Conservation (phyloP, 768 basidiomycete genomes). For the Russula earlei region DNA sequence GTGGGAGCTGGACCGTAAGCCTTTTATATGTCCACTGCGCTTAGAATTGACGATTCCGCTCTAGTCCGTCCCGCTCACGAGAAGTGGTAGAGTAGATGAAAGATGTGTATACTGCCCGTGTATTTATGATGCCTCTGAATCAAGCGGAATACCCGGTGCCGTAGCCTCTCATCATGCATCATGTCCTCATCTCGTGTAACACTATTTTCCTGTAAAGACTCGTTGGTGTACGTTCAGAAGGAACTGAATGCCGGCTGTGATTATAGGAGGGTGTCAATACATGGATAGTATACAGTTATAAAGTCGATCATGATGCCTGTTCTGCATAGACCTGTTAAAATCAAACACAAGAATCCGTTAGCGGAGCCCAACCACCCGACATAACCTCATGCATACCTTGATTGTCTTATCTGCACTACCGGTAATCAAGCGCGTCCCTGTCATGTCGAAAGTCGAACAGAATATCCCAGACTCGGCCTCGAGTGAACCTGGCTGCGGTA, state of each 20-base stretch:
- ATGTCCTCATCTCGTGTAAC: too few relatives aligned
- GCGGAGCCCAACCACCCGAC: neutral
- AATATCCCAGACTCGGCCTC: constrained; percentile 97
- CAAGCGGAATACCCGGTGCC: too few relatives aligned
- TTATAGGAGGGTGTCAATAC: neutral
- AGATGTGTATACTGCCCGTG: neutral
- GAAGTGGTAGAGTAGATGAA: constrained; percentile 31
- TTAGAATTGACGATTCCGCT: neutral
- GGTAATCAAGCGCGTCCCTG: constrained; percentile 88
- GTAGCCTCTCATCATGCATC: too few relatives aligned
- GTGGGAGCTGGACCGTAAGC: constrained; percentile 73
- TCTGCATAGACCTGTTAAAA: constrained; percentile 56
- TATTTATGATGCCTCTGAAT: neutral
- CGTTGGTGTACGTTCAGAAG: neutral
- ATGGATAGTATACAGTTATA: neutral
- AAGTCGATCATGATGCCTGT: constrained; percentile 40
- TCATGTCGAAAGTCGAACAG: constrained; percentile 94
- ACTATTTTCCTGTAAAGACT: neutral
- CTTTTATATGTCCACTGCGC: neutral
- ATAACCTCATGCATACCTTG: constrained; percentile 52
- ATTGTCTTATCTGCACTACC: constrained; percentile 99
- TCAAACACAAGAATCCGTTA: neutral
- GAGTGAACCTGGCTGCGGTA: constrained; percentile 94
- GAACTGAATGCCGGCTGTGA: neutral
- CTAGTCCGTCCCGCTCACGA: constrained; percentile 45